Percentiles rank a stretch among this genome's conserved stretches.
Evolutionary conservation across 2,329 filamentous ascomycete genomes (phyloP).

Genomic region (Fusarium sp.): DNA sequence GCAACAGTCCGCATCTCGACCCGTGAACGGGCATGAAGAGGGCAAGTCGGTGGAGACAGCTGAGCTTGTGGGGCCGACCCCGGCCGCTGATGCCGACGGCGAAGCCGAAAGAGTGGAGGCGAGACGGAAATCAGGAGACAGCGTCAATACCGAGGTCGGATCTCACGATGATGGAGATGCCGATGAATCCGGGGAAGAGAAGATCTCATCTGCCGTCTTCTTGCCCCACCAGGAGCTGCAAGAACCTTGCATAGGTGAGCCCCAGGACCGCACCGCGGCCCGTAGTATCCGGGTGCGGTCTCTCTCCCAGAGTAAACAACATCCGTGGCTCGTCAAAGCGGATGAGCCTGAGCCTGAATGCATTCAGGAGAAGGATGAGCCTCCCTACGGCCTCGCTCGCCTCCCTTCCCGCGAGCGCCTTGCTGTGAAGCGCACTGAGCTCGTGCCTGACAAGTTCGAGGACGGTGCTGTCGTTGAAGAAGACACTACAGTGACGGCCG

Average conservation of each 20-base stretch:
- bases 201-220: slow-evolving; percentile 86
- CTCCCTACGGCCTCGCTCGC: slow-evolving; percentile 39
- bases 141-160: slow-evolving; percentile 48
- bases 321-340: slow-evolving; percentile 66
- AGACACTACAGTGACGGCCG: slow-evolving; percentile 52
- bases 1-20: slow-evolving; percentile 26
- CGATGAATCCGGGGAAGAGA: slow-evolving; percentile 77
- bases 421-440: slow-evolving; percentile 44
- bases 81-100: slow-evolving; percentile 36
- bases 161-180: slow-evolving; percentile 46
- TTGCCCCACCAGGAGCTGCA: slow-evolving; percentile 73
- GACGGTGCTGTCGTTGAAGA: slow-evolving; percentile 52
- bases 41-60: slow-evolving; percentile 31
- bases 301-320: slow-evolving; percentile 49
- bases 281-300: slow-evolving; percentile 60
- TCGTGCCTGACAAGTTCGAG: slow-evolving; percentile 48
- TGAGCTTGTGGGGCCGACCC: slow-evolving; percentile 39
- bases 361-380: slow-evolving; percentile 35
- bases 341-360: slow-evolving; percentile 56
- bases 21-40: slow-evolving; percentile 36
- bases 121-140: slow-evolving; percentile 52
- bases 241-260: slow-evolving; percentile 45
- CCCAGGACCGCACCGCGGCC: slow-evolving; percentile 49
- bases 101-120: slow-evolving; percentile 43
- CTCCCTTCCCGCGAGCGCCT: slow-evolving; percentile 45